Evolutionary conservation across 2,329 filamentous ascomycete species (phyloP).

Genomic region (Microdochium bolleyi): DNA sequence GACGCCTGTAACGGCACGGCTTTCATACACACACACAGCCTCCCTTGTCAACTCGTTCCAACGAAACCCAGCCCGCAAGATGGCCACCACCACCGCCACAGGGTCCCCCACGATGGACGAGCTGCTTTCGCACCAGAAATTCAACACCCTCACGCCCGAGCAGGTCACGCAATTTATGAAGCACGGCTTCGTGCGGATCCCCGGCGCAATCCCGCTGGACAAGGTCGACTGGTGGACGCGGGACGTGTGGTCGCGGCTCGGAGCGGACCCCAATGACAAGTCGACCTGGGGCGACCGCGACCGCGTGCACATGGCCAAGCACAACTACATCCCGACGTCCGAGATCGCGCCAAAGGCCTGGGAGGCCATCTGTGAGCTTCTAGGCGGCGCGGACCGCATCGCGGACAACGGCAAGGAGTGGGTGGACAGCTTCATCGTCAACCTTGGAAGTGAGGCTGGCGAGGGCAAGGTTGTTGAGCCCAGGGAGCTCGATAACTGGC

Average conservation of each 20-base stretch:
- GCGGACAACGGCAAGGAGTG: constrained; percentile 29
- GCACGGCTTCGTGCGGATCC: background rate
- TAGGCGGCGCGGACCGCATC: constrained; percentile 38
- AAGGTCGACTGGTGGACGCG: background rate
- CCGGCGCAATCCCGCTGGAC: background rate
- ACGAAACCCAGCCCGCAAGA: too few species aligned
- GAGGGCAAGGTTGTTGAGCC: constrained; percentile 32
- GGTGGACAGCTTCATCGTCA: constrained; percentile 47
- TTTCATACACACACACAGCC: too few species aligned
- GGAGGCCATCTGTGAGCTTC: constrained; percentile 41
- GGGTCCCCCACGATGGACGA: background rate
- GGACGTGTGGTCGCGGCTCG: constrained; percentile 18
- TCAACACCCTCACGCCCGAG: background rate
- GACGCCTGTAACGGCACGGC: too few species aligned
- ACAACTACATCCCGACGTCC: constrained; percentile 29
- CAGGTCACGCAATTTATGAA: background rate
- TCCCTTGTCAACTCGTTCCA: too few species aligned
- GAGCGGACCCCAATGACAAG: constrained; percentile 41
- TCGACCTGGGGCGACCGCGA: constrained; percentile 42
- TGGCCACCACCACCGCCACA: background rate
- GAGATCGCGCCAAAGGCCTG: constrained; percentile 45
- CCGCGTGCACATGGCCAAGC: constrained; percentile 42
- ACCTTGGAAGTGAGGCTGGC: constrained; percentile 37
- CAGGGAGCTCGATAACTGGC: constrained; percentile 37
- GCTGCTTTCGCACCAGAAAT: background rate